Evolutionary conservation across 805 yeast species (phyloP).

Genomic region (Monosporozyma solicola): DNA sequence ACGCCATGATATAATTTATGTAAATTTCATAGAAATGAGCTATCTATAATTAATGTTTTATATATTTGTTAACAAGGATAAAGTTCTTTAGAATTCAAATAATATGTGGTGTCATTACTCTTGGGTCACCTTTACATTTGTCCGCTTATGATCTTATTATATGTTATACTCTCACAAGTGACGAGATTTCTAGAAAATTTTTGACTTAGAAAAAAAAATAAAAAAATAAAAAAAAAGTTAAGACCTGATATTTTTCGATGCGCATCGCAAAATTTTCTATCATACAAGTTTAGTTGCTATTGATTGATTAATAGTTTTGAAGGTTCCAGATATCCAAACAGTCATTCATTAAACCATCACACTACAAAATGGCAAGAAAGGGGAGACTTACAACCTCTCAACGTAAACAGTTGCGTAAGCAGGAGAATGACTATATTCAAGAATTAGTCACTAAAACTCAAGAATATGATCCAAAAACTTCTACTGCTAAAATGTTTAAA

Average conservation of each 20-base stretch:
- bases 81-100: background rate
- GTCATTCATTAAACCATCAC: background rate
- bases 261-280: constrained; percentile 1
- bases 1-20: background rate
- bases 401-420: constrained; percentile 33
- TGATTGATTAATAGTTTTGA: background rate
- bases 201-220: background rate
- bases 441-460: constrained; percentile 43
- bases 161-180: background rate
- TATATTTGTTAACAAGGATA: background rate
- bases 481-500: constrained; percentile 44
- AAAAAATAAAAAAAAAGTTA: background rate
- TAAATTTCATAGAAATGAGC: background rate
- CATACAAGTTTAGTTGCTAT: background rate
- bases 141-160: background rate
- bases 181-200: background rate
- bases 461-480: constrained; percentile 40
- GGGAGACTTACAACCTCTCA: constrained; percentile 26
- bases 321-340: background rate
- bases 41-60: background rate
- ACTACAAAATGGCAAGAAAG: constrained; percentile 32
- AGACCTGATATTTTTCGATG: background rate
- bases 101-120: background rate
- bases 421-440: constrained; percentile 31
- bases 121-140: background rate